Percentiles rank a stretch among this genome's conserved stretches.
Conservation (phyloP, 176 grass and related monocot species). For the Raddia guianensis region DNA sequence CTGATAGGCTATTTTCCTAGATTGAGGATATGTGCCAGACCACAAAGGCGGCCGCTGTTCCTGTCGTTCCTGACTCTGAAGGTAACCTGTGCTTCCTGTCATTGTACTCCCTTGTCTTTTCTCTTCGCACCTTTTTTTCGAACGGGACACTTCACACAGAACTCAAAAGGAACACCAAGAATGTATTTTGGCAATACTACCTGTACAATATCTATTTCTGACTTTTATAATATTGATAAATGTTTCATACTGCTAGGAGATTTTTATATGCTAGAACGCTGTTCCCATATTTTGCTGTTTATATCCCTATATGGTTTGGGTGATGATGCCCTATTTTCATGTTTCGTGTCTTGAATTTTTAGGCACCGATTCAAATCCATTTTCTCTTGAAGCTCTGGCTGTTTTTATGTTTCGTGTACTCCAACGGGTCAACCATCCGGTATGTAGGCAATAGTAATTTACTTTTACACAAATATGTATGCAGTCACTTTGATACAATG, state of each 20-base stretch:
- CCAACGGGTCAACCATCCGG: slow-evolving; percentile 91
- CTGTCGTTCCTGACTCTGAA: slow-evolving; percentile 96
- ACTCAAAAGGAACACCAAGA: slow-evolving; percentile 10
- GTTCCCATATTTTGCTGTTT: background rate
- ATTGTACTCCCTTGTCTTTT: too few relatives aligned
- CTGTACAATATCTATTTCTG: background rate
- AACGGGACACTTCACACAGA: background rate
- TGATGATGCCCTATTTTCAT: background rate
- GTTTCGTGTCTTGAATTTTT: slow-evolving; percentile 30
- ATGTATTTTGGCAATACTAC: background rate
- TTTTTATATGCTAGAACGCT: slow-evolving; percentile 14
- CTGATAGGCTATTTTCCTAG: slow-evolving; percentile 55
- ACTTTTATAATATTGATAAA: background rate
- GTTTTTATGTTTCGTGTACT: slow-evolving; percentile 93
- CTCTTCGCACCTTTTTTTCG: too few relatives aligned
- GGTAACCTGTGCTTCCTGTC: slow-evolving; percentile 49
- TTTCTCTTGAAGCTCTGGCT: slow-evolving; percentile 89
- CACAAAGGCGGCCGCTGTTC: slow-evolving; percentile 75
- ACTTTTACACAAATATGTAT: slow-evolving; percentile 27
- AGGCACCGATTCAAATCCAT: slow-evolving; percentile 95
- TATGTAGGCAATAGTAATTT: slow-evolving; percentile 35
- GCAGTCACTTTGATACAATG: slow-evolving; percentile 5
- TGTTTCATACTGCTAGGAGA: background rate
- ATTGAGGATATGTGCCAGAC: slow-evolving; percentile 86
- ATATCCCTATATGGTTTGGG: background rate